Base-by-base conservation (phyloP, 352 stramenopile species). In the Phytophthora lateralis region DNA sequence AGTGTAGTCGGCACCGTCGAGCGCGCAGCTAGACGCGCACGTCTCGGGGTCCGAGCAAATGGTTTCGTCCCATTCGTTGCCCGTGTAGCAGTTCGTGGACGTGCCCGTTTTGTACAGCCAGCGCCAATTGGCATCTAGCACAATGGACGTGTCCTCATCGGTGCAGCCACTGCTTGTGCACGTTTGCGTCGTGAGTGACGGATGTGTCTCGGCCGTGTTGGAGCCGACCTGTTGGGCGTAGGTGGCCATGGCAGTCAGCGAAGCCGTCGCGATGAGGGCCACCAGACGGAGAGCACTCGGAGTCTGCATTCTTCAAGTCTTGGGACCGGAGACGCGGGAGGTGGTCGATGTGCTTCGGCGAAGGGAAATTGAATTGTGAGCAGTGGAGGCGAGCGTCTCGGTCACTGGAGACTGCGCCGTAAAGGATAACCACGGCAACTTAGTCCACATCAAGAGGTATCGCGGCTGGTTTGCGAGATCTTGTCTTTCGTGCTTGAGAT, bases 111-210 rank as follows among this genome's bases (percentile, higher is more conserved):
- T 73, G 61, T 88, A 68, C 21, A 86, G 38, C 76, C 72, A 85
- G 57, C 80, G 76, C 76, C 78, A 85, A 49, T 90, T 85, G 29
- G 76, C 69, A 39, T 88, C 80, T 1, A 90, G 55, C 42, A 83
- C 76, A 50, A 86, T 63, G 49, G 73, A 80, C 21, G 71, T 83
- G 2, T 53, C 24, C 24, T 73, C 61, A 20, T 54, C 55, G 1
- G 56, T 60, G 54, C 76, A 86, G 0, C 73, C 72, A 15, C 49
- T 52, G 0, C 39, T 35, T 9, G 39, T 45, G 12, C 71, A 66
- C 44, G 55, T 81, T 17, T 44, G 37, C 6, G 37, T 17, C 4
- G 24, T 54, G 12, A 83, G 53, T 15, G 30, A 71, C 41, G 76
- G 76, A 58, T 86, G 76, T 0, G 68, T 55, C 46, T 85, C 76